phyloP scores from a whole-genome alignment of 495 filamentous ascomycete species.

The Achaetomiella virescens region DNA sequence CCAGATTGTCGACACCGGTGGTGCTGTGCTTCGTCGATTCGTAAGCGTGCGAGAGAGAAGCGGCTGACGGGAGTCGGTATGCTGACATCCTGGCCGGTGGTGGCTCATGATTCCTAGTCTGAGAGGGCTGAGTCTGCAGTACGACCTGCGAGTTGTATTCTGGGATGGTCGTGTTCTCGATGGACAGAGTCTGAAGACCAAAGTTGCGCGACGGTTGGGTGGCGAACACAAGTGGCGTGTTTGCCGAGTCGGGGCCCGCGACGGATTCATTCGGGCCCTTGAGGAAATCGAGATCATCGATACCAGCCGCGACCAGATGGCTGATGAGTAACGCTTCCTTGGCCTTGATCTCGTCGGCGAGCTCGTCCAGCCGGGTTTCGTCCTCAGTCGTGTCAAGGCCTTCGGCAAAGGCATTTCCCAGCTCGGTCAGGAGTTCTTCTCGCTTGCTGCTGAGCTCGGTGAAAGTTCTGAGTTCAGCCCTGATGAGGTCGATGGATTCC shows the following conservation, averaged over 20 bases:
- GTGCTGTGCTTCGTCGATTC: not conserved
- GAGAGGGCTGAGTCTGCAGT: constrained; percentile 42
- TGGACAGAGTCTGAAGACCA: constrained; percentile 8
- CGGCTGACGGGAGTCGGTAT: not conserved
- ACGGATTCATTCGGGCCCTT: constrained; percentile 21
- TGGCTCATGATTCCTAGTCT: not conserved
- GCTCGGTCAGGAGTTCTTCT: constrained; percentile 31
- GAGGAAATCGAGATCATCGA: constrained; percentile 33
- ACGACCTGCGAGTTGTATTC: constrained; percentile 42
- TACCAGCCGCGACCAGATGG: constrained; percentile 29
- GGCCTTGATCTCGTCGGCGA: constrained; percentile 27
- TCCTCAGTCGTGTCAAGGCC: constrained; percentile 35
- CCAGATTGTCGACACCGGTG: not conserved
- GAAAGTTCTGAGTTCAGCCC: constrained; percentile 23
- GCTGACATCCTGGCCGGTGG: not conserved
- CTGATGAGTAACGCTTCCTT: constrained; percentile 24
- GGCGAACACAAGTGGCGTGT: constrained; percentile 17
- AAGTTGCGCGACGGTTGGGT: constrained; percentile 16
- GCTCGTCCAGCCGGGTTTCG: constrained; percentile 31
- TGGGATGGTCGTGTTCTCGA: constrained; percentile 25
- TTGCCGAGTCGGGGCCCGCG: constrained; percentile 17
- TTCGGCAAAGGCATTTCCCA: constrained; percentile 34
- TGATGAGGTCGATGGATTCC: constrained; percentile 27
- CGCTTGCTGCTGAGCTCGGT: constrained; percentile 26
- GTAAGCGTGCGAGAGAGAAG: not conserved